phyloP scores from a whole-genome alignment of 768 basidiomycete species.

The Lactifluus rugatus region DNA sequence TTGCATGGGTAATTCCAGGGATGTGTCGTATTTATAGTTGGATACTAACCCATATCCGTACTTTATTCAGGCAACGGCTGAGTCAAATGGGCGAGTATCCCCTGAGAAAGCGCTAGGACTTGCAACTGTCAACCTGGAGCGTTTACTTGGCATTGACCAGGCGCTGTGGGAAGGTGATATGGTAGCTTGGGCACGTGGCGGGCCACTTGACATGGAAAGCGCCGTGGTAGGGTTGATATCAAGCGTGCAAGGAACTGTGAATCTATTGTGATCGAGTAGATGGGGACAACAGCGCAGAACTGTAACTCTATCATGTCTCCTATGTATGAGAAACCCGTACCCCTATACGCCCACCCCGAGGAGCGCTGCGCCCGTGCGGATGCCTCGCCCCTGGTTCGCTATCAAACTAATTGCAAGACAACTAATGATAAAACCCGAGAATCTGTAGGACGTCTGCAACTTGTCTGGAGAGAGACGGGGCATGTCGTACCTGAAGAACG shows the following conservation, averaged over 20 bases:
- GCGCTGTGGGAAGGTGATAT: slow-evolving; percentile 21
- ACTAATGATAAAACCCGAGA: slow-evolving; percentile 74
- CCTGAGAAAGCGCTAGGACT: slow-evolving; percentile 30
- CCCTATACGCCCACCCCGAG: slow-evolving; percentile 47
- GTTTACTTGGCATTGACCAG: slow-evolving; percentile 29
- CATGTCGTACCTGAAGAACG: slow-evolving; percentile 65
- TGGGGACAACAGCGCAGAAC: not conserved
- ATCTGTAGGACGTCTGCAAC: slow-evolving; percentile 33
- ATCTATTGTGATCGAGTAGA: slow-evolving; percentile 22
- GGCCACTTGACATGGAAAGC: slow-evolving; percentile 28
- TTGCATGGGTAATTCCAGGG: slow-evolving; percentile 28
- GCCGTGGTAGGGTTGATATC: slow-evolving; percentile 30
- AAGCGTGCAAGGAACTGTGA: slow-evolving; percentile 23
- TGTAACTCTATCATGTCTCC: not conserved
- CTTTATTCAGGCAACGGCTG: slow-evolving; percentile 29
- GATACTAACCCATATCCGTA: not conserved
- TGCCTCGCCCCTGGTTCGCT: slow-evolving; percentile 60
- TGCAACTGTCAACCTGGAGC: slow-evolving; percentile 35
- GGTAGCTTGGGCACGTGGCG: slow-evolving; percentile 28
- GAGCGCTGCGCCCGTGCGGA: slow-evolving; percentile 55
- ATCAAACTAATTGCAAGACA: slow-evolving; percentile 71
- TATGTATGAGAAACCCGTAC: not conserved
- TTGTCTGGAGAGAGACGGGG: not conserved
- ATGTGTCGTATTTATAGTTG: not conserved
- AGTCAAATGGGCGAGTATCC: slow-evolving; percentile 32